Evolutionary conservation across 1,139 yeast species (phyloP).

Genomic region (Meyerozyma smithsonii): DNA sequence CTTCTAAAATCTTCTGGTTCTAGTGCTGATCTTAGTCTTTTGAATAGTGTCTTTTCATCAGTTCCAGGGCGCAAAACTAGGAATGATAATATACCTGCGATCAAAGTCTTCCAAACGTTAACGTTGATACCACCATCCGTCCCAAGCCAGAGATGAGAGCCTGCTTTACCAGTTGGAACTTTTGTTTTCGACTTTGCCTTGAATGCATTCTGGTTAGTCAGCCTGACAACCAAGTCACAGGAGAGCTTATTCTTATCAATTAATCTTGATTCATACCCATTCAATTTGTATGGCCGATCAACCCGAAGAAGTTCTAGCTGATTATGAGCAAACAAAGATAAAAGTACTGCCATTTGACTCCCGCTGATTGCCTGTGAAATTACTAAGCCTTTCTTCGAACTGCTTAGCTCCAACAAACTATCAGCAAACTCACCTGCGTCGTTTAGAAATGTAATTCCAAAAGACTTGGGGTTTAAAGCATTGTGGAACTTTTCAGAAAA

Average conservation of each 20-base stretch:
- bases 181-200: constrained; percentile 4
- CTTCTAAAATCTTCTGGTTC: constrained; percentile 46
- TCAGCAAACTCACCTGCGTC: constrained; percentile 43
- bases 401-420: constrained; percentile 31
- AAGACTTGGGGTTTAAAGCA: constrained; percentile 36
- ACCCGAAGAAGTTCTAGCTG: constrained; percentile 43
- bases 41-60: constrained; percentile 26
- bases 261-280: constrained; percentile 59
- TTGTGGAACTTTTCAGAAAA: constrained; percentile 54
- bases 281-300: constrained; percentile 45
- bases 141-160: constrained; percentile 72
- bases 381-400: constrained; percentile 46
- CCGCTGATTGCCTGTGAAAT: constrained; percentile 56
- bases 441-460: constrained; percentile 34
- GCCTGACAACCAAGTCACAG: constrained; percentile 49
- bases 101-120: constrained; percentile 54
- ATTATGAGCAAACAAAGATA: constrained; percentile 39
- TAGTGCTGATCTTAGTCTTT: constrained; percentile 35
- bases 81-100: constrained; percentile 44
- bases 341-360: constrained; percentile 52
- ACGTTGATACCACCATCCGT: constrained; percentile 55
- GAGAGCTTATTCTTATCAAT: constrained; percentile 58
- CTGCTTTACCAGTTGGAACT: constrained; percentile 58
- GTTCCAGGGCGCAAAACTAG: constrained; percentile 70
- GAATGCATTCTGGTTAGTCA: constrained; percentile 7